Evolutionary conservation across 148 eudicot genomes (phyloP), one percentile per base, ranked within the genome.

Genomic region (Dysphania ambrosioides): DNA sequence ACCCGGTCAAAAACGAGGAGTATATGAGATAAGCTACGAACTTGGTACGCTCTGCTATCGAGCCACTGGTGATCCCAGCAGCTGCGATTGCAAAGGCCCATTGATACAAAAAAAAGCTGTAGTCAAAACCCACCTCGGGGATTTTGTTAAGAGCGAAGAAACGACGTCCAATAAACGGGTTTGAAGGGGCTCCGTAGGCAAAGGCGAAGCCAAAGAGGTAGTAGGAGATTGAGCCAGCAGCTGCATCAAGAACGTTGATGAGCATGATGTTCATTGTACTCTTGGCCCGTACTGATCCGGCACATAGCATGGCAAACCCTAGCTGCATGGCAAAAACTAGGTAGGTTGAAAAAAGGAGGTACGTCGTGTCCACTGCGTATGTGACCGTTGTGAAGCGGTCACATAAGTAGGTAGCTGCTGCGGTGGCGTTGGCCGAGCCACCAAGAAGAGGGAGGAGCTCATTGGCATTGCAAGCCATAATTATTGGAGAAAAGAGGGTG

Each of bases 261-360:
- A 86, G 85, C 87, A 86, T 83, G 73, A 86, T 86, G 82, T 84
- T 86, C 87, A 86, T 83, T 34, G 87, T 83, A 81, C 84, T 86
- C 68, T 86, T 86, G 53, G 87, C 87, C 15, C 88, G 86, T 63
- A 86, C 88, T 40, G 89, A 86, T 68, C 89, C 89, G 9, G 89
- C 89, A 73, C 89, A 86, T 34, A 86, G 83, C 89, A 86, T 86
- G 71, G 89, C 89, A 62, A 86, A 86, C 44, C 89, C 89, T 34
- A 86, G 80, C 66, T 86, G 89, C 89, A 86, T 86, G n/a, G 87
- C 83, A 58, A 86, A 86, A 6, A 86, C 89, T 0, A 86, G 73
- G 84, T 86, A 86, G 47, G 89, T 78, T 5, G 89, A 86, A 75
- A 86, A 84, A 21, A 86, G 78, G 16, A 86, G 82, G 81, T 79